Evolutionary conservation across 106 monocot genomes (phyloP).

Genomic region (Acorus gramineus): DNA sequence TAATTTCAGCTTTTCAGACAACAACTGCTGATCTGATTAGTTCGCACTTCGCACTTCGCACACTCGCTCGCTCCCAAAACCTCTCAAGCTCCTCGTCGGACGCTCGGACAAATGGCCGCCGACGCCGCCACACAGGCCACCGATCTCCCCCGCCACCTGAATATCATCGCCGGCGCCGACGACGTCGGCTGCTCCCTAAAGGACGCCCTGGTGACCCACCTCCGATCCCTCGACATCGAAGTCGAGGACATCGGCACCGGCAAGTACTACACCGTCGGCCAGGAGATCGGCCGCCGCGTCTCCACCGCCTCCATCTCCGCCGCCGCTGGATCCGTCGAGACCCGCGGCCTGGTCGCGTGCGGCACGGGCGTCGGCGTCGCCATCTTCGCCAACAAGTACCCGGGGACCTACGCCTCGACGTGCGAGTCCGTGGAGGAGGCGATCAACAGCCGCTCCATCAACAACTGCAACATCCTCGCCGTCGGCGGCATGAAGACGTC

Average conservation of each 20-base stretch:
- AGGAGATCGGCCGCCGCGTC: constrained; percentile 33
- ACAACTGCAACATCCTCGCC: constrained; percentile 68
- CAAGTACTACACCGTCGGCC: constrained; percentile 74
- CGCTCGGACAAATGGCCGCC: neutral
- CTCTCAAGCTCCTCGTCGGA: no score
- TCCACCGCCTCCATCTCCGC: constrained; percentile 9
- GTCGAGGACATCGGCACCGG: constrained; percentile 62
- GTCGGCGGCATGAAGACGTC: constrained; percentile 43
- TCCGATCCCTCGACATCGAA: constrained; percentile 42
- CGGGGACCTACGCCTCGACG: constrained; percentile 66
- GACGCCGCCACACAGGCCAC: neutral
- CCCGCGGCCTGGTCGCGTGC: constrained; percentile 69
- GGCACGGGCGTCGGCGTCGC: constrained; percentile 83
- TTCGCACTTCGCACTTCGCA: no score
- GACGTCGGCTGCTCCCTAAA: constrained; percentile 56
- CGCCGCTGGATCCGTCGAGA: constrained; percentile 5
- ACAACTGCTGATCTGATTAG: no score
- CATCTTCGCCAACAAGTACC: constrained; percentile 95
- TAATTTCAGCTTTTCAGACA: no score
- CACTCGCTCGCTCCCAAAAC: no score
- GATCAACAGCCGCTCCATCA: constrained; percentile 80
- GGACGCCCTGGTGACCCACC: constrained; percentile 55
- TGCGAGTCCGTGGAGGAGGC: constrained; percentile 68
- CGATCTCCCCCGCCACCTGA: constrained; percentile 5
- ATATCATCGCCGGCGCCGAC: constrained; percentile 70